Evolutionary conservation across 208 protist genomes (phyloP), one percentile per base, ranked within the genome.

Genomic region (Porcisia hertigi): DNA sequence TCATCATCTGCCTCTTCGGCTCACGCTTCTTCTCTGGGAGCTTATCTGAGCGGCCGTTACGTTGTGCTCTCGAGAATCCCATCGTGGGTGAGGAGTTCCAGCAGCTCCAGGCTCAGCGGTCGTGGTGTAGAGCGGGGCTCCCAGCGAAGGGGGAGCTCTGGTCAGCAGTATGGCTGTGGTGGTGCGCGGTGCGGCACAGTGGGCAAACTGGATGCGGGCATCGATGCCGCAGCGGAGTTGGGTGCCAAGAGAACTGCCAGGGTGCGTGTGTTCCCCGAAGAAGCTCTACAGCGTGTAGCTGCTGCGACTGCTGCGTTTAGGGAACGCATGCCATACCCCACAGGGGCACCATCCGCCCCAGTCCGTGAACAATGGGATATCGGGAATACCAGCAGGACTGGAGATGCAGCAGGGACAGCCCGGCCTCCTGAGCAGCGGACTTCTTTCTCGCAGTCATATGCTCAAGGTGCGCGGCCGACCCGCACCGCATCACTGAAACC

Each of bases 21-120:
- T 23, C 47, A 5, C 47, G 47, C 47, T 12, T 52, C 47, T 12
- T 52, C 47, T 52, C 47, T 52, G 8, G 47, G 8, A 52, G 47
- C 47, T 52, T 52, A 5, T 12, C 54, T 80, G 8, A 54, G 39
- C 2, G 69, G 76, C 36, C 76, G 76, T 18, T 80, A 80, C 39
- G 76, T 75, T 2, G 76, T 80, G 7, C 69, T 80, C 52, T 73
- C 76, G 6, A 57, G 76, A 23, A 70, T 39, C 25, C 36, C 65
- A 14, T 2, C 8, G 53, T n/a, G 30, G 23, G 47, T 52, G 47
- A 12, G 11, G 11, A 52, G 47, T 52, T 5, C 5, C 47, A 0
- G 11, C 47, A 52, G 47, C 47, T 0, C 47, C 47, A 12, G 47
- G 5, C 3, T 41, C 60, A 41, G n/a, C 6, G 20, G 4, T 41